phyloP scores from a whole-genome alignment of 2,329 filamentous ascomycete genomes.

The Hansfordia pulvinata region DNA sequence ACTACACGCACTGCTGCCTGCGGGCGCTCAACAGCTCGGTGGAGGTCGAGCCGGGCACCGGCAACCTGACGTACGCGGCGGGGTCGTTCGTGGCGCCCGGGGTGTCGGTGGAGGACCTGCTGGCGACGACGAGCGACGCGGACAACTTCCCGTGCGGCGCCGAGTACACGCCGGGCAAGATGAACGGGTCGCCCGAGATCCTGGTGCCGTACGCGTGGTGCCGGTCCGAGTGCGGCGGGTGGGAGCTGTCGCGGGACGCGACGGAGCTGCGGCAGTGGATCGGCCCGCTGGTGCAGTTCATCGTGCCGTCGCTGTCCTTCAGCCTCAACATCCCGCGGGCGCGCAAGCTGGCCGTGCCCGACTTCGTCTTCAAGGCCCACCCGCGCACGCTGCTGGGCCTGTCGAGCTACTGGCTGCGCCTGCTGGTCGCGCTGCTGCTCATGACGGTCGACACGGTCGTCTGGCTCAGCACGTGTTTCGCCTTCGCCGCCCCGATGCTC shows the following conservation, averaged over 20 bases:
- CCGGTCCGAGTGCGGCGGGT: slow-evolving; percentile 13
- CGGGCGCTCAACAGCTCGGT: slow-evolving; percentile 13
- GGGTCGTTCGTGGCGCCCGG: slow-evolving; percentile 10
- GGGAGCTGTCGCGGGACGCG: slow-evolving; percentile 15
- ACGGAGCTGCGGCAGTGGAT: slow-evolving; percentile 16
- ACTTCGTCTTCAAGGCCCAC: slow-evolving; percentile 45
- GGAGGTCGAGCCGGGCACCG: slow-evolving; percentile 3
- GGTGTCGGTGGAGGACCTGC: slow-evolving; percentile 8
- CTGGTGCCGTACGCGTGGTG: slow-evolving; percentile 16
- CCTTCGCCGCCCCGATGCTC: slow-evolving; percentile 15
- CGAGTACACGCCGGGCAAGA: slow-evolving; percentile 8
- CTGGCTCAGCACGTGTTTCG: slow-evolving; percentile 15
- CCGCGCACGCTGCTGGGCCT: slow-evolving; percentile 31
- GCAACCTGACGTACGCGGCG: slow-evolving; percentile 11
- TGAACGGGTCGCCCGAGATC: slow-evolving; percentile 6
- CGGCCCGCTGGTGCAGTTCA: slow-evolving; percentile 19
- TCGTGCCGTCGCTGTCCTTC: slow-evolving; percentile 20
- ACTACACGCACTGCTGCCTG: slow-evolving; percentile 17
- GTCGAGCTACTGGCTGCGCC: slow-evolving; percentile 12
- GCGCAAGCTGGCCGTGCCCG: slow-evolving; percentile 14
- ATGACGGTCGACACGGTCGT: slow-evolving; percentile 12
- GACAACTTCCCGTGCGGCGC: slow-evolving; percentile 15
- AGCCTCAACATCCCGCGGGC: slow-evolving; percentile 20
- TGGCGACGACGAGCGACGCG: slow-evolving; percentile 4
- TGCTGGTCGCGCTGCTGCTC: slow-evolving; percentile 11